These are phyloP conservation scores for Candida verbasci DNA, from an alignment of 805 yeast species.

Conservation along the genomic window DNA sequence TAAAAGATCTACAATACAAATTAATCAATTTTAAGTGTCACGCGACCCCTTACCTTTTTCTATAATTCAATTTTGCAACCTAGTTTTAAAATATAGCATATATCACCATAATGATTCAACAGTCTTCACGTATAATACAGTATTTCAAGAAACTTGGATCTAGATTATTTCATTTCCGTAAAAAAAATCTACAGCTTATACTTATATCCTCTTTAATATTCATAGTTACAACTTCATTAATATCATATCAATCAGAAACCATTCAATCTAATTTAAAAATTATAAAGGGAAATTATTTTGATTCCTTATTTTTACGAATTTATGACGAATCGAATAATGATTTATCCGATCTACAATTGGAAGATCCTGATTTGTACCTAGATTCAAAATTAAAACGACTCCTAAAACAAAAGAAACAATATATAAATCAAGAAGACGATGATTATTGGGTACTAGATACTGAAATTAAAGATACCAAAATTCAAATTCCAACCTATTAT, in stretches of 20 bases:
- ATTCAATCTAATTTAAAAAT: neutral
- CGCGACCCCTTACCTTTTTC: too few species aligned
- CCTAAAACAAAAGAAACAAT: slow-evolving; percentile 7
- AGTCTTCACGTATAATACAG: neutral
- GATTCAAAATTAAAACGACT: slow-evolving; percentile 14
- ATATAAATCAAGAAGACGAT: slow-evolving; percentile 17
- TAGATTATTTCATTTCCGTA: neutral
- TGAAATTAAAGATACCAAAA: slow-evolving; percentile 6
- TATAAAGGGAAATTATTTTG: slow-evolving; percentile 1
- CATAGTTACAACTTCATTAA: neutral
- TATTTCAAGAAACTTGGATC: neutral
- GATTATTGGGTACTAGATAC: slow-evolving; percentile 20
- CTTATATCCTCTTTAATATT: slow-evolving; percentile 1
- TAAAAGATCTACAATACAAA: too few species aligned
- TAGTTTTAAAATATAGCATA: too few species aligned
- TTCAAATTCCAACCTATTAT: slow-evolving; percentile 14
- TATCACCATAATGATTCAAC: neutral
- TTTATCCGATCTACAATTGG: neutral
- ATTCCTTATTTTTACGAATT: neutral
- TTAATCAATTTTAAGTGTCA: too few species aligned
- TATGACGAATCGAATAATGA: neutral
- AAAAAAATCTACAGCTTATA: slow-evolving; percentile 3
- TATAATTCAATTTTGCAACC: too few species aligned
- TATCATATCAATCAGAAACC: neutral
- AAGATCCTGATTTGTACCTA: slow-evolving; percentile 13